Evolutionary conservation across 23 red algal species (phyloP).

Genomic region (Chondrus crispus): DNA sequence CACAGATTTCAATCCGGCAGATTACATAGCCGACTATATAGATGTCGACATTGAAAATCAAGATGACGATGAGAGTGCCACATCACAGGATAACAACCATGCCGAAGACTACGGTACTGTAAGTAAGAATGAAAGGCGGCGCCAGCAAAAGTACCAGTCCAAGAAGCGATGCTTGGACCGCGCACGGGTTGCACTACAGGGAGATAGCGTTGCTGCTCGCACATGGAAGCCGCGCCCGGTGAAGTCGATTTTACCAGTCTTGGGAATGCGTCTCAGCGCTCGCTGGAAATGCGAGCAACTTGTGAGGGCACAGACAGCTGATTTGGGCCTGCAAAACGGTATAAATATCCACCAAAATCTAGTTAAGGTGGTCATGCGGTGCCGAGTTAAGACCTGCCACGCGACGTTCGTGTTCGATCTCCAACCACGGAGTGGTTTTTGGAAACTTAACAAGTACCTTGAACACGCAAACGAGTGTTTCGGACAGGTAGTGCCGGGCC

Average conservation of each 20-base stretch:
- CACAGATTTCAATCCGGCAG: too few species aligned
- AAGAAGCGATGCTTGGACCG: too few species aligned
- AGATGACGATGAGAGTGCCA: too few species aligned
- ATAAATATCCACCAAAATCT: not conserved
- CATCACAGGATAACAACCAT: too few species aligned
- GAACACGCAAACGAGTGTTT: not conserved
- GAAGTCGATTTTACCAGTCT: not conserved
- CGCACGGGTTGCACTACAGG: too few species aligned
- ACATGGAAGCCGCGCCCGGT: not conserved
- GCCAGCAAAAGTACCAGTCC: too few species aligned
- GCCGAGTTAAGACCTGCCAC: not conserved
- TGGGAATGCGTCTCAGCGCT: not conserved
- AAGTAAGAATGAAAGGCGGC: too few species aligned
- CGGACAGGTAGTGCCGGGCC: not conserved
- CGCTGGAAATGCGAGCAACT: conserved; percentile 15
- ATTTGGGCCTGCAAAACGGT: not conserved
- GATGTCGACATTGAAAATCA: too few species aligned
- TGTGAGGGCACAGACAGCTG: not conserved
- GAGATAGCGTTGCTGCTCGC: too few species aligned
- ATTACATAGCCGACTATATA: too few species aligned
- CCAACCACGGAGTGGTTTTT: conserved; percentile 16
- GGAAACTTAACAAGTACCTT: conserved; percentile 14
- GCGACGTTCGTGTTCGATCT: not conserved
- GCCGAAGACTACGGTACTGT: too few species aligned
- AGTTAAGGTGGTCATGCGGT: conserved; percentile 1